Evolutionary conservation across 768 basidiomycete genomes (phyloP), one percentile per base, ranked within the genome.

Genomic region (Astraeus odoratus): DNA sequence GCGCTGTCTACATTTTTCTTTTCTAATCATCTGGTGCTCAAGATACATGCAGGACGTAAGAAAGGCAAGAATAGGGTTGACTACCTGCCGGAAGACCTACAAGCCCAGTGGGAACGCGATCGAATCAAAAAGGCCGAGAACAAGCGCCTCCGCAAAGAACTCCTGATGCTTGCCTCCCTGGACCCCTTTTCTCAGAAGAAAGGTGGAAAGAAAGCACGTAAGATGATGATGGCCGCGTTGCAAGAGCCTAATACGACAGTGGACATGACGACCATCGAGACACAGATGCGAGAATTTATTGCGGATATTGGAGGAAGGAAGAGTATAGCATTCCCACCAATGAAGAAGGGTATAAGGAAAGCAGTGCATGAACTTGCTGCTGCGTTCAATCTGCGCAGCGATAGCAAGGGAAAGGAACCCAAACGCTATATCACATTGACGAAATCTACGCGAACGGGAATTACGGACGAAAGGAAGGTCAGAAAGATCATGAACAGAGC

Each of bases 41-140:
- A 5, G 5, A 15, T 15, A 15, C 22, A 4, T 2, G 5, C 37
- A 39, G 37, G 22, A n/a, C 37, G 15, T n/a, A 25, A 23, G 20
- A 49, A 61, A 8, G 54, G 38, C 30, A 57, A 61, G 24, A 42
- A 20, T 0, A 54, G 47, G 13, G 2, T 8, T 2, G 40, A 35
- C 2, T 5, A 68, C 37, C 53, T 86, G 9, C 77, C 86, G 0
- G 54, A 67, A 1, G 73, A 80, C 5, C 71, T 96, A 7, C 72
- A 69, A 42, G 75, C 66, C 0, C 81, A 80, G 47, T 96, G 91
- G 91, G 76, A 79, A 36, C 75, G 75, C 38, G 94, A 97, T 57
- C 87, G 91, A 2, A 66, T 70, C 42, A 85, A 81, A 68, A 98
- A 96, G 59, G 89, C 89, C 0, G 80, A 81, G 46, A 61, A 69